These are phyloP conservation scores for Phoma herbarum DNA, from an alignment of 2,329 filamentous ascomycete genomes.

Conservation along the genomic window DNA sequence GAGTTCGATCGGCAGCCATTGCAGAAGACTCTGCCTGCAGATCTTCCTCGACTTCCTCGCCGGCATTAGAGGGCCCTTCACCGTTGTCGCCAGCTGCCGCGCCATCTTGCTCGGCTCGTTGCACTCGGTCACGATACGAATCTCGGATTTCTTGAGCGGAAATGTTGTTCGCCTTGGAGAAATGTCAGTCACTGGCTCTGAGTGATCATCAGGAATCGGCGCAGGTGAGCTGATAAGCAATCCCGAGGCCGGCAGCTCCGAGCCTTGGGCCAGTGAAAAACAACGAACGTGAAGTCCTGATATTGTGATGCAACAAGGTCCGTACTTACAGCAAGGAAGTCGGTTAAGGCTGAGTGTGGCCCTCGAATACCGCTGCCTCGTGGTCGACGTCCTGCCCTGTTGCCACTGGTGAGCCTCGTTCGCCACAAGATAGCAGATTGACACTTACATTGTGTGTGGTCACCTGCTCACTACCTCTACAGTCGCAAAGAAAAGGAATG, in stretches of 20 bases:
- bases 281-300: not conserved
- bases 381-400: conserved; percentile 44
- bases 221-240: not conserved
- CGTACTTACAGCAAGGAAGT: conserved; percentile 68
- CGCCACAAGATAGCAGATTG: not conserved
- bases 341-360: conserved; percentile 72
- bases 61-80: conserved; percentile 46
- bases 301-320: not conserved
- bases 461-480: not conserved
- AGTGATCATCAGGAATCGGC: not conserved
- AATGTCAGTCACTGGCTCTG: not conserved
- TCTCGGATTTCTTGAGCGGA: conserved; percentile 70
- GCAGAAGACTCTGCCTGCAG: conserved; percentile 49
- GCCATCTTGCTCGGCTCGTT: conserved; percentile 57
- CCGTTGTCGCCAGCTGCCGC: conserved; percentile 47
- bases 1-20: conserved; percentile 55
- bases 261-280: not conserved
- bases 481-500: not conserved
- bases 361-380: conserved; percentile 61
- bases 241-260: no score
- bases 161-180: conserved; percentile 73
- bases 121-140: conserved; percentile 64
- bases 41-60: conserved; percentile 47
- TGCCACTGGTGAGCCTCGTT: conserved; percentile 32
- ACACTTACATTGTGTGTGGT: conserved; percentile 29